Evolutionary conservation across 1,284 basidiomycete species (phyloP).

Genomic region (Cutaneotrichosporon mucoides): DNA sequence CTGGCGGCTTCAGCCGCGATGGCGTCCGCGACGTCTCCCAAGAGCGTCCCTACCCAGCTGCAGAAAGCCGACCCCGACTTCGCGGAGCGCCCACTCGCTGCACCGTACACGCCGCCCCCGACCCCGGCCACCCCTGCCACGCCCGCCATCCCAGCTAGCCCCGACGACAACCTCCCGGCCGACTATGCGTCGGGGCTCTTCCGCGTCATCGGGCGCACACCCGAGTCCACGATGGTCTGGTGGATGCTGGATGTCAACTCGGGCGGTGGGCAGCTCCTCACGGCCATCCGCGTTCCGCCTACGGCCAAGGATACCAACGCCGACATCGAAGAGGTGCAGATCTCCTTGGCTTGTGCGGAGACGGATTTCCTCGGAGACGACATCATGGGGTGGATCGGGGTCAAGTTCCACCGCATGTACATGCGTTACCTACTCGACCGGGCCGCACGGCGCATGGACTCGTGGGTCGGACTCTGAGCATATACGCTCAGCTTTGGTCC

Average conservation of each 20-base stretch:
- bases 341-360: constrained; percentile 3
- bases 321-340: background rate
- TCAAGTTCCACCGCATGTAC: constrained; percentile 7
- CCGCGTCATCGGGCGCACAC: background rate
- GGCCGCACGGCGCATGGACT: background rate
- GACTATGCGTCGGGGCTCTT: constrained; percentile 3
- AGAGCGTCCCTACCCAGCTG: too few species aligned
- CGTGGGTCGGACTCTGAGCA: background rate
- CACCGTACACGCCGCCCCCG: background rate
- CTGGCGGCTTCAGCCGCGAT: too few species aligned
- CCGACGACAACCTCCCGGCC: background rate
- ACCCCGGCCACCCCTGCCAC: background rate
- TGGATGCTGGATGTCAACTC: too few species aligned
- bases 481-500: too few species aligned
- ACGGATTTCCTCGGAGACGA: background rate
- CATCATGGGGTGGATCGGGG: background rate
- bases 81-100: background rate
- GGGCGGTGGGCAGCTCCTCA: constrained; percentile 5
- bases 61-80: background rate
- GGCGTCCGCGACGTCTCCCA: too few species aligned
- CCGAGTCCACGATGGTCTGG: background rate
- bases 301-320: background rate
- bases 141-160: background rate
- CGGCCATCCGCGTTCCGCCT: background rate
- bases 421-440: constrained; percentile 8